Base-by-base conservation (phyloP, 331 rosid species). In the Ulmus americana region DNA sequence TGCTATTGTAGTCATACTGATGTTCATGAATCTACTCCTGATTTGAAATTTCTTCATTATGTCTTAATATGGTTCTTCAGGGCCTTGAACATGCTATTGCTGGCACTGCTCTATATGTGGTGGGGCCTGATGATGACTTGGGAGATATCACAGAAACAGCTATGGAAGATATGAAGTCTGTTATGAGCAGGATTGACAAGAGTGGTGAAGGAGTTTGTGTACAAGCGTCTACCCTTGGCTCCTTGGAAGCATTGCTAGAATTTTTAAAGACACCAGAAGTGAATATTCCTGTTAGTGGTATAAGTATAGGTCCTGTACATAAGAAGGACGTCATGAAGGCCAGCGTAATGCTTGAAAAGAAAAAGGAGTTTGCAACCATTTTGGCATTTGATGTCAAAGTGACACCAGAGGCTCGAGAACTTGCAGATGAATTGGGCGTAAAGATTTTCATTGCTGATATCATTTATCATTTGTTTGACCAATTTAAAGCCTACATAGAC, bases 81-180 rank as follows among this genome's bases (percentile, higher is more conserved):
- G 99, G 97, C 54, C 99, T 94, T 73, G 99, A 94, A 65, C 97
- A 90, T 65, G 99, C 99, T 71, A 84, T 94, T 82, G 95, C 97
- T 67, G 99, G 99, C 16, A 84, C 95, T 63, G 83, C 83, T 73
- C 85, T 90, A 58, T 72, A 94, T 63, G 90, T 94, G 60, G 99
- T 94, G 59, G 86, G 86, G 71, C 83, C 99, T 67, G 80, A 68
- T 2, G 97, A 94, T 78, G 90, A 90, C 80, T 67, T 94, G 78
- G 99, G 90, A 20, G 83, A 84, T 61, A 40, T 90, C 61, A 94
- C 77, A 83, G 86, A 82, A 56, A 12, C 76, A 10, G 85, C 95
- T 22, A 79, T 87, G 95, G 95, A 90, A 59, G 99, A 94, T 67
- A 80, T 94, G 95, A 51, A 70, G 65, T 85, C 95, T 4, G 97